Evolutionary conservation across 306 rosid species (phyloP).

Genomic region (Cucurbita maxima): DNA sequence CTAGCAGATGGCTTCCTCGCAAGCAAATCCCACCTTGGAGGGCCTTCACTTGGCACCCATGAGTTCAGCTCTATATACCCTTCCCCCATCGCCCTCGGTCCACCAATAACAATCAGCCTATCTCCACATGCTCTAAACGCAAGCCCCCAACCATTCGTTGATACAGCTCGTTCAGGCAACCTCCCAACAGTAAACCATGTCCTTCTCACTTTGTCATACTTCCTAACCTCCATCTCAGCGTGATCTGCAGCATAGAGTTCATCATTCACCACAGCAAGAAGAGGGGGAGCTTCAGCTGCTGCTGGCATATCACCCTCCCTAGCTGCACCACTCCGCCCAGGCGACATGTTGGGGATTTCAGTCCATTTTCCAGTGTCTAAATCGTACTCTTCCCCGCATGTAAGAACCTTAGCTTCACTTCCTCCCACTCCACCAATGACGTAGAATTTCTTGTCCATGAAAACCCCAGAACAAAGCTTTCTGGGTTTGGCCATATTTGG

Average conservation of each 20-base stretch:
- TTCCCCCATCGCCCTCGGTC: constrained; percentile 59
- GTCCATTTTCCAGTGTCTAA: constrained; percentile 54
- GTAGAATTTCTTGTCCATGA: constrained; percentile 70
- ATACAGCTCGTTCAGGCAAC: constrained; percentile 60
- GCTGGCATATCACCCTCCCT: constrained; percentile 44
- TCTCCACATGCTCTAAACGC: constrained; percentile 90
- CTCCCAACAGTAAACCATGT: constrained; percentile 56
- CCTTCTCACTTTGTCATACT: constrained; percentile 40
- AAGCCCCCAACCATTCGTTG: constrained; percentile 95
- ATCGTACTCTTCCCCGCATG: constrained; percentile 75
- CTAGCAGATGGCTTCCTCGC: constrained; percentile 54
- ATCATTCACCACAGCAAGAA: constrained; percentile 73
- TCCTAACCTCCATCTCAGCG: constrained; percentile 76
- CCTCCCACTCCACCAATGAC: constrained; percentile 88
- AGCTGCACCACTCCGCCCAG: constrained; percentile 37
- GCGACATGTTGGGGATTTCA: constrained; percentile 81
- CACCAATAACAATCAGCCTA: constrained; percentile 76
- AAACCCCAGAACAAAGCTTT: constrained; percentile 89
- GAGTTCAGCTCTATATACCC: constrained; percentile 76
- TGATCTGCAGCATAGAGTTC: constrained; percentile 77
- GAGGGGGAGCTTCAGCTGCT: constrained; percentile 73
- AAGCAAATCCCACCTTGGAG: constrained; percentile 74
- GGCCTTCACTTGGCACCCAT: constrained; percentile 89
- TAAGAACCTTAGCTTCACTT: constrained; percentile 41
- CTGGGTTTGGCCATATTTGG: constrained; percentile 65